Conservation (phyloP, 1,284 basidiomycete genomes). For the Leccinum angustisporum region DNA sequence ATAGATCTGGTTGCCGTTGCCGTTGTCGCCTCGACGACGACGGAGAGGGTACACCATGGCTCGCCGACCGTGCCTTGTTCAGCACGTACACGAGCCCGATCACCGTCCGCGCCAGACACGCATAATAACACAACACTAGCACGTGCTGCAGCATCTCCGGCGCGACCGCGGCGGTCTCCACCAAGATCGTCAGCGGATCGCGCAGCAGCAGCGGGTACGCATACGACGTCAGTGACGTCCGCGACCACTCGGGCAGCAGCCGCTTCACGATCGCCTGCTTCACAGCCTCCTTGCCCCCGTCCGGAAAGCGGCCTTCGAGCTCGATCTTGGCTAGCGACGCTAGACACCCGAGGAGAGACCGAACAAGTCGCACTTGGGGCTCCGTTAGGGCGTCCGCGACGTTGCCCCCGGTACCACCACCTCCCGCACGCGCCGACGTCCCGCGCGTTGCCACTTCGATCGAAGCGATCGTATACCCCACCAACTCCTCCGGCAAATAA, state of each 20-base stretch:
- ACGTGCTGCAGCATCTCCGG: constrained; percentile 88
- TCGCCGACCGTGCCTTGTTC: constrained; percentile 60
- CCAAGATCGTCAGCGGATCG: constrained; percentile 84
- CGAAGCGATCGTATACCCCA: constrained; percentile 86
- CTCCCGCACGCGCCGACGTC: constrained; percentile 27
- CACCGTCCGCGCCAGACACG: constrained; percentile 81
- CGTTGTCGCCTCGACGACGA: background rate
- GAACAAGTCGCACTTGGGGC: constrained; percentile 73
- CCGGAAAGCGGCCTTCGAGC: constrained; percentile 57
- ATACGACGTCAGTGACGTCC: constrained; percentile 71
- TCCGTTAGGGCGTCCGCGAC: constrained; percentile 79
- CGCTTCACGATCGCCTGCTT: constrained; percentile 87
- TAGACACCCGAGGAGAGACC: constrained; percentile 71
- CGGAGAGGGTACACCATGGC: constrained; percentile 40
- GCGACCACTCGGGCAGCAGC: constrained; percentile 86
- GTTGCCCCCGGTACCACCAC: constrained; percentile 42
- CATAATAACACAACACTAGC: constrained; percentile 84
- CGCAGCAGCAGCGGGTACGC: constrained; percentile 80
- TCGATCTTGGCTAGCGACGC: constrained; percentile 67
- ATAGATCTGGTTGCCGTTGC: constrained; percentile 47
- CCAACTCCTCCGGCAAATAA: constrained; percentile 86
- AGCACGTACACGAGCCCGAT: constrained; percentile 79
- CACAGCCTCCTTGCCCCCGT: constrained; percentile 70
- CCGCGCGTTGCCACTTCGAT: constrained; percentile 84
- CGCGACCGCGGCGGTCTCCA: constrained; percentile 85